These are phyloP conservation scores for Blumeria hordei DNA, from an alignment of 2,329 filamentous ascomycete genomes.

Conservation along the genomic window DNA sequence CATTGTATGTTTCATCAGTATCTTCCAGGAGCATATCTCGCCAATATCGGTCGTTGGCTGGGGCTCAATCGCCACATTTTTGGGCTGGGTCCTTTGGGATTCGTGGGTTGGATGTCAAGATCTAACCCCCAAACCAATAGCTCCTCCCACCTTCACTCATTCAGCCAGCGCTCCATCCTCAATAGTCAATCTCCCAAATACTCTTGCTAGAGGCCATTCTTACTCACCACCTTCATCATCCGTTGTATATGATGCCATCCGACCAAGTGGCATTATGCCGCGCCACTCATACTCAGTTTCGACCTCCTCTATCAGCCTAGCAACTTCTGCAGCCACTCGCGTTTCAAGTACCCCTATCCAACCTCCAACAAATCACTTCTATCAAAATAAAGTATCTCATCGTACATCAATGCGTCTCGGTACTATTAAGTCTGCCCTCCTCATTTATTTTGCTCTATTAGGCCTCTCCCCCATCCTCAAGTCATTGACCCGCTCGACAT, in stretches of 20 bases:
- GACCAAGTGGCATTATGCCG: neutral
- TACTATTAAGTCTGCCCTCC: conserved; percentile 72
- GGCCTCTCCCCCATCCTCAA: conserved; percentile 89
- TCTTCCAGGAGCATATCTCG: conserved; percentile 67
- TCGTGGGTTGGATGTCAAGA: conserved; percentile 61
- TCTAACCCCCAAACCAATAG: conserved; percentile 4
- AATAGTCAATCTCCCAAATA: conserved; percentile 8
- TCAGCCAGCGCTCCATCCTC: conserved; percentile 4
- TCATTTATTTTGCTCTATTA: conserved; percentile 82
- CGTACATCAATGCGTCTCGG: conserved; percentile 38
- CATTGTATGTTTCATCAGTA: conserved; percentile 77
- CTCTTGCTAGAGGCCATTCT: conserved; percentile 10
- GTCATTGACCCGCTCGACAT: conserved; percentile 81
- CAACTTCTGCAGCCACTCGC: conserved; percentile 8
- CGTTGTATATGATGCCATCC: neutral
- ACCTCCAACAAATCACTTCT: conserved; percentile 4
- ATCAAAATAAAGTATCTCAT: conserved; percentile 10
- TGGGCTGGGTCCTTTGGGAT: conserved; percentile 84
- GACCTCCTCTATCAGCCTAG: conserved; percentile 28
- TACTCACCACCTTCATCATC: neutral
- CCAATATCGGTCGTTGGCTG: conserved; percentile 74
- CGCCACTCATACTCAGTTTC: conserved; percentile 28
- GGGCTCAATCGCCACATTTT: conserved; percentile 57
- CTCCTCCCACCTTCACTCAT: conserved; percentile 4
- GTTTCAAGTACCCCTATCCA: conserved; percentile 10